Base-by-base conservation (phyloP, 2,329 filamentous ascomycete species). In the Basipetospora sp. region DNA sequence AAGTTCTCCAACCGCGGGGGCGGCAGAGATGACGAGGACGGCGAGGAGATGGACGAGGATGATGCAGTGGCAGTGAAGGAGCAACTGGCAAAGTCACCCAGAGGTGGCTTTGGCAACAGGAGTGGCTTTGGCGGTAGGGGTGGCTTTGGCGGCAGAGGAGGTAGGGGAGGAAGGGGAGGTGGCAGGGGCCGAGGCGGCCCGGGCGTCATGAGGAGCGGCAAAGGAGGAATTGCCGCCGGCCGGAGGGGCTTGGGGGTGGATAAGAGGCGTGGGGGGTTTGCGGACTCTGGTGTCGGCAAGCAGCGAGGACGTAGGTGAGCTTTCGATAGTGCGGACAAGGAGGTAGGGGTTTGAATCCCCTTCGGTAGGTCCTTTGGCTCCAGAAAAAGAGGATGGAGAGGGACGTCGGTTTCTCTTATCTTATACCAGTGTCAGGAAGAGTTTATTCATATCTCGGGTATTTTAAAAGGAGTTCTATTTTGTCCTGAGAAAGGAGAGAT, bases 1-100 rank as follows among this genome's bases (percentile, higher is more conserved):
- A 82, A 81, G 63, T 81, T 80, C 60, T 76, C 72, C 27, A 82
- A 81, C 56, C 71, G 67, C 52, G 64, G 63, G 39, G 56, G 56
- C 40, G 59, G 59, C 34, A 62, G 62, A 19, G 60, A 59, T 11
- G 58, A 61, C 19, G 55, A 61, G 26, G 62, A 62, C 9, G 62
- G 63, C 30, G 60, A 66, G 18, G 66, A 69, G 36, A 69, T 71
- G 56, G 65, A 67, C 19, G 66, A 67, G 19, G 63, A 63, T 27
- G 67, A 68, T 40, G 64, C 66, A 4, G 61, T 64, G 28, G 60
- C 58, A 25, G 60, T 75, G 45, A 72, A 70, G 57, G 65, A 61
- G 44, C 62, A 63, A 39, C 19, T 57, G 56, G 26, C 54, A 47
- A 44, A 35, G 46, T 43, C 44, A 52, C 33, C 38, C 4, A 17